Percentiles rank a stretch among this genome's conserved stretches.
Conservation (phyloP, 352 stramenopile species). For the Thraustochytrium striatum region DNA sequence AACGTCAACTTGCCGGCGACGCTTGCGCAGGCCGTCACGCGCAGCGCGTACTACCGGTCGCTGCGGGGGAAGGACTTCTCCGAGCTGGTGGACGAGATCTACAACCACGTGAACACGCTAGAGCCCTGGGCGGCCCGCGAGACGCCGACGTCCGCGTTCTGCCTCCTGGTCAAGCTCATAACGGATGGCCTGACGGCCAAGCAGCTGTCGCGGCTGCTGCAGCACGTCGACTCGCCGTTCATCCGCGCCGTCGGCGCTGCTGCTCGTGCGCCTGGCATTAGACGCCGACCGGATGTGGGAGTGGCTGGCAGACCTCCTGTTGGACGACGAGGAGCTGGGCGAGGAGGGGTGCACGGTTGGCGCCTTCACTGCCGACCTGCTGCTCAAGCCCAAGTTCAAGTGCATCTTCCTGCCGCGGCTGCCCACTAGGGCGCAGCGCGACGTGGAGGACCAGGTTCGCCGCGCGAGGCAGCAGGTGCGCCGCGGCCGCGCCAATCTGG, state of each 20-base stretch:
- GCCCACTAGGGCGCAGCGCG: no score
- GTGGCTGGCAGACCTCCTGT: constrained; percentile 90
- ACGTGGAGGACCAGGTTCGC: constrained; percentile 86
- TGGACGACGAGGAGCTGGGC: constrained; percentile 87
- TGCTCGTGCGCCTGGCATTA: constrained; percentile 93
- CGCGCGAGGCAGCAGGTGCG: constrained; percentile 65
- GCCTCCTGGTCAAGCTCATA: constrained; percentile 91
- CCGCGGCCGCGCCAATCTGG: constrained; percentile 64
- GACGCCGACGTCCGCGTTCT: constrained; percentile 95
- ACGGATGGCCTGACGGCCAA: constrained; percentile 88
- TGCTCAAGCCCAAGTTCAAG: constrained; percentile 92
- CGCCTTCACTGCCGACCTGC: constrained; percentile 76
- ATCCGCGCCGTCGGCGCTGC: constrained; percentile 90
- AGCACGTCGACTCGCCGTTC: constrained; percentile 88
- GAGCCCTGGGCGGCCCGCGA: constrained; percentile 87
- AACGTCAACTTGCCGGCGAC: neutral
- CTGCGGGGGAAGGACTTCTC: neutral
- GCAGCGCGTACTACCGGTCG: neutral
- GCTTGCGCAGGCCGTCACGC: neutral
- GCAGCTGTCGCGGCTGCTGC: constrained; percentile 90
- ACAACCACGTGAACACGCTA: constrained; percentile 67
- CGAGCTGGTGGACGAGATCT: constrained; percentile 72
- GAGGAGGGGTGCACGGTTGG: constrained; percentile 78
- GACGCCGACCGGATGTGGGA: constrained; percentile 83
- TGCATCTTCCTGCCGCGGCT: constrained; percentile 90